Evolutionary conservation across 352 stramenopile species (phyloP).

Genomic region (Phytophthora pluvialis): DNA sequence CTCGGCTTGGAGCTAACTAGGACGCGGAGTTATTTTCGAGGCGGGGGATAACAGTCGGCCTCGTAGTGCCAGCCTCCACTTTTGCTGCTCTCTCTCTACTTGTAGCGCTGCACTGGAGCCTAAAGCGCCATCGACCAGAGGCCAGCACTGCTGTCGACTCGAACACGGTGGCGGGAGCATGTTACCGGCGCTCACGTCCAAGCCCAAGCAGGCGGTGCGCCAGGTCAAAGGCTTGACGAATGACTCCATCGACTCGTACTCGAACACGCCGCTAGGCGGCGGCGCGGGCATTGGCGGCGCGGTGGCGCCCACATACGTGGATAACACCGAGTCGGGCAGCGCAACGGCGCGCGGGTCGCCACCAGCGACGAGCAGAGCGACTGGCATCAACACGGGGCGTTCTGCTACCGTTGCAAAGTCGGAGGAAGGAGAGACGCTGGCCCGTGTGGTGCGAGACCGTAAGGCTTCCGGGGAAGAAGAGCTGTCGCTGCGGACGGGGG

Average conservation of each 20-base stretch:
- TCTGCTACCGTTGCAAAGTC: conserved; percentile 28
- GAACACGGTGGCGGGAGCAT: conserved; percentile 31
- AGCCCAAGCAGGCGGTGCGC: conserved; percentile 82
- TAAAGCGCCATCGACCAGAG: conserved; percentile 19
- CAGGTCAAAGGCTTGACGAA: conserved; percentile 84
- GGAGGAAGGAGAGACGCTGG: conserved; percentile 41
- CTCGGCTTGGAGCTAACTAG: conserved; percentile 11
- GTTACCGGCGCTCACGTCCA: conserved; percentile 82
- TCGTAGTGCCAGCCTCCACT: not conserved
- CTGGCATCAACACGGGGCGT: conserved; percentile 22
- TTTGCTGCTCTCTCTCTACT: not conserved
- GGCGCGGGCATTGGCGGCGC: conserved; percentile 17
- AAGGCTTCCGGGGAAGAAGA: conserved; percentile 83
- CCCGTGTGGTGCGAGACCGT: conserved; percentile 72
- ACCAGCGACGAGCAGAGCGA: conserved; percentile 29
- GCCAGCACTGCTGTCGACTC: not conserved
- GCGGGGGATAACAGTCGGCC: conserved; percentile 19
- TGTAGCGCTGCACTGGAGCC: no score
- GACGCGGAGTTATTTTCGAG: conserved; percentile 30
- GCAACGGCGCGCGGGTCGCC: conserved; percentile 30
- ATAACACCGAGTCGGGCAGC: conserved; percentile 54
- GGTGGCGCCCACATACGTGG: conserved; percentile 49
- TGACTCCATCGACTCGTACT: conserved; percentile 89
- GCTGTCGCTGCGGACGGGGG: conserved; percentile 61
- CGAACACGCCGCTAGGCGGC: conserved; percentile 55